These are phyloP conservation scores for Raddia guianensis DNA, from an alignment of 176 grass and related monocot genomes.

Conservation along the genomic window DNA sequence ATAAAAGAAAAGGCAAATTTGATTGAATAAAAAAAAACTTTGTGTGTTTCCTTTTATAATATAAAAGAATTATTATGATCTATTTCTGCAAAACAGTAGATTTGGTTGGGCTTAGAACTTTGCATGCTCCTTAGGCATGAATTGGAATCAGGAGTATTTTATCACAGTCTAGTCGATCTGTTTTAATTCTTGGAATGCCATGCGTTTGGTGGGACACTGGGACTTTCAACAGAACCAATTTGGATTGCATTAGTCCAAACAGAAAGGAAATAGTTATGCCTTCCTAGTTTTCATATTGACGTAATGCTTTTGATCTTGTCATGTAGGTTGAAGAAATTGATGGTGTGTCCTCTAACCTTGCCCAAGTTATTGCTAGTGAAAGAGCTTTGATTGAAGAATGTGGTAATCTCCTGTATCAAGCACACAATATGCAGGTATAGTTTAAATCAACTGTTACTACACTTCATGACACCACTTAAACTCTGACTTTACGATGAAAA, in stretches of 20 bases:
- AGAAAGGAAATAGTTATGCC: not conserved
- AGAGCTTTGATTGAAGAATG: slow-evolving; percentile 66
- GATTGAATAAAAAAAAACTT: not conserved
- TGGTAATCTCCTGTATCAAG: slow-evolving; percentile 70
- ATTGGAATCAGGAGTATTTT: not conserved
- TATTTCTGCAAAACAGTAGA: not conserved
- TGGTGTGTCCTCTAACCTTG: slow-evolving; percentile 48
- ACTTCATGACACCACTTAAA: not conserved
- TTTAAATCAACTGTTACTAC: slow-evolving; percentile 8
- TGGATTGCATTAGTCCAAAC: not conserved
- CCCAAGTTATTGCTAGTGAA: slow-evolving; percentile 55
- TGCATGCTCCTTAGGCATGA: not conserved
- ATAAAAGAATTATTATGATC: not conserved
- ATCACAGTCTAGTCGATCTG: not conserved
- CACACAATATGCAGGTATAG: slow-evolving; percentile 70
- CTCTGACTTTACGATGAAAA: not conserved
- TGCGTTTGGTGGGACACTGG: not conserved
- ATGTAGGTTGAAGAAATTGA: slow-evolving; percentile 65
- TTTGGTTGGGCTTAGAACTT: not conserved
- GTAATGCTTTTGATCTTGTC: not conserved
- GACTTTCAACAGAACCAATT: not conserved
- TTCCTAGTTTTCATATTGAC: not conserved
- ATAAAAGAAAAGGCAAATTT: not conserved
- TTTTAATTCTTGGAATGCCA: not conserved
- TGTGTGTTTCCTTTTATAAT: not conserved